Conservation (phyloP, 257 asterid genomes). For the Primulina eburnea region DNA sequence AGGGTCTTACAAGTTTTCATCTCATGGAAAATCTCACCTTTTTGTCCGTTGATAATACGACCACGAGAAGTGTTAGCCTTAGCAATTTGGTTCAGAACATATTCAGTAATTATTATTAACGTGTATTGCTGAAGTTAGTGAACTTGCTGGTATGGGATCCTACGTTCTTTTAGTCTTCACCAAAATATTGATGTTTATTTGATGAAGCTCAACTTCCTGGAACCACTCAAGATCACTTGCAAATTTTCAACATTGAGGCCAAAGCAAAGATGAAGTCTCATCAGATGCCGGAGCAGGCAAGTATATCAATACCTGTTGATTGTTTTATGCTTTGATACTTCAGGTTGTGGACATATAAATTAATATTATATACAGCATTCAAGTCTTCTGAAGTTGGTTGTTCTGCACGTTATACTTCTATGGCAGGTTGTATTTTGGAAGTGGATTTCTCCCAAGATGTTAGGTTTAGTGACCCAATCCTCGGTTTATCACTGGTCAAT, state of each 20-base stretch:
- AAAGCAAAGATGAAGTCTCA: constrained; percentile 88
- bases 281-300: constrained; percentile 99
- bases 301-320: constrained; percentile 10
- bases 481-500: constrained; percentile 94
- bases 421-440: constrained; percentile 95
- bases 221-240: constrained; percentile 93
- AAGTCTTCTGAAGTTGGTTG: constrained; percentile 18
- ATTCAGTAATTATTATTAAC: background rate
- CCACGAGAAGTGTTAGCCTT: constrained; percentile 12
- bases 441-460: constrained; percentile 89
- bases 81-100: constrained; percentile 11
- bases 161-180: constrained; percentile 15
- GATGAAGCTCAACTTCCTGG: constrained; percentile 95
- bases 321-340: constrained; percentile 19
- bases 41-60: constrained; percentile 2
- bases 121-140: background rate
- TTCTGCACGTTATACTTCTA: constrained; percentile 20
- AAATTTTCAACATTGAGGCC: constrained; percentile 95
- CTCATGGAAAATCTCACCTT: background rate
- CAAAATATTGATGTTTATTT: constrained; percentile 34
- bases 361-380: constrained; percentile 6
- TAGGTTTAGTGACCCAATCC: constrained; percentile 92
- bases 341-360: constrained; percentile 1
- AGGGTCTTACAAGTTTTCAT: constrained; percentile 7
- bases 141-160: background rate